Conservation (phyloP, 192 early-diverging fungal species). For the Oehlia diaphana region DNA sequence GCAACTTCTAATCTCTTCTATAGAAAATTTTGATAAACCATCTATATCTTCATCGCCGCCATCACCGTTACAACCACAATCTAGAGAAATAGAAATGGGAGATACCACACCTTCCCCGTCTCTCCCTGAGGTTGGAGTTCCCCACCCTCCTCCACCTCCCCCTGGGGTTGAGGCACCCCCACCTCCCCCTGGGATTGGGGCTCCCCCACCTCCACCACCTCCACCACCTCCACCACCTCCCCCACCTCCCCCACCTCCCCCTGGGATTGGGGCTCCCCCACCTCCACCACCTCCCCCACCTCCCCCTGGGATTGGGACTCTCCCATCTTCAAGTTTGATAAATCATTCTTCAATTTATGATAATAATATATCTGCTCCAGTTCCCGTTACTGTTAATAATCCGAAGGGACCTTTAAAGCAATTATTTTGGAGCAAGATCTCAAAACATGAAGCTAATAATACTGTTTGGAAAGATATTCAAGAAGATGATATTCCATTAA, state of each 20-base stretch:
- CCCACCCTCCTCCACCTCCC: constrained; percentile 22
- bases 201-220: too few species aligned
- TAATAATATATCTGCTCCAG: neutral
- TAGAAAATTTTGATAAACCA: neutral
- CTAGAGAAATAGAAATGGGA: neutral
- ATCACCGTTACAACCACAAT: constrained; percentile 19
- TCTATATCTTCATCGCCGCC: neutral
- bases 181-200: neutral
- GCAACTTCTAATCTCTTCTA: constrained; percentile 17
- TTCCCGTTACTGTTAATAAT: constrained; percentile 29
- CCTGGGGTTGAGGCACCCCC: constrained; percentile 19
- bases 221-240: too few species aligned
- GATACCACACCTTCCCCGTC: neutral
- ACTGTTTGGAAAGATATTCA: constrained; percentile 61
- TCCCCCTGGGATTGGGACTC: constrained; percentile 9
- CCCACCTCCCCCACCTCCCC: too few species aligned
- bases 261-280: neutral
- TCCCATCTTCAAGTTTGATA: neutral
- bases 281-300: constrained; percentile 17
- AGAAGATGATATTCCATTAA: constrained; percentile 33
- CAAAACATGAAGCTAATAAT: constrained; percentile 42
- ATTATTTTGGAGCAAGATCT: constrained; percentile 60
- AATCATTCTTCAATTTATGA: neutral
- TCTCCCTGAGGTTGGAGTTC: neutral
- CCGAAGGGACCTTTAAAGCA: constrained; percentile 38